Evolutionary conservation across 1,284 basidiomycete genomes (phyloP).

Genomic region (Leccinum ponderosum): DNA sequence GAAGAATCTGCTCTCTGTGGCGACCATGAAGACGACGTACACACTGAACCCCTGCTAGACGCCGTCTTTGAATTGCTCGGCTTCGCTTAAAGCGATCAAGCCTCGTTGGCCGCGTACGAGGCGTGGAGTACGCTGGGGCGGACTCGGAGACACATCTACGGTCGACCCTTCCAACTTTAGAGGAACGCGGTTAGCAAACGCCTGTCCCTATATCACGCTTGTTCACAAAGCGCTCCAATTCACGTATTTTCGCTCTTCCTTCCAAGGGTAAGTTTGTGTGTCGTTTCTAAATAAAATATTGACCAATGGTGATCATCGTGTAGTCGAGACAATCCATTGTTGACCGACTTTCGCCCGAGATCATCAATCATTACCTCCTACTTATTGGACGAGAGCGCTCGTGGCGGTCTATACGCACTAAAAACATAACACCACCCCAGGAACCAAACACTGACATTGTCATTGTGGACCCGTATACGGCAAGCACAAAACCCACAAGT

Average conservation of each 20-base stretch:
- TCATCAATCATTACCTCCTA: not conserved
- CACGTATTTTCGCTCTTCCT: slow-evolving; percentile 93
- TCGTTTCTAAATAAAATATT: not conserved
- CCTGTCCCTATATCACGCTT: slow-evolving; percentile 89
- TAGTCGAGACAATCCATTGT: not conserved
- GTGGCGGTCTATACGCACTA: not conserved
- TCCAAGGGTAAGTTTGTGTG: slow-evolving; percentile 40
- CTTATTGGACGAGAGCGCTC: not conserved
- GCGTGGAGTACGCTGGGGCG: slow-evolving; percentile 49
- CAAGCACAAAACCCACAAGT: not conserved
- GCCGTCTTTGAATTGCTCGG: slow-evolving; percentile 67
- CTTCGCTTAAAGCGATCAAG: slow-evolving; percentile 81
- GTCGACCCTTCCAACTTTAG: slow-evolving; percentile 81
- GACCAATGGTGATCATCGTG: not conserved
- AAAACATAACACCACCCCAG: not conserved
- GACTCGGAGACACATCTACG: slow-evolving; percentile 33
- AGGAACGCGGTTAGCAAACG: slow-evolving; percentile 71
- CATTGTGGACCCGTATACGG: too few relatives aligned
- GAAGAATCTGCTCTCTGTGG: not conserved
- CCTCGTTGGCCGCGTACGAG: slow-evolving; percentile 72
- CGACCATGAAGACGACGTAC: slow-evolving; percentile 28
- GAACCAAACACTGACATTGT: too few relatives aligned
- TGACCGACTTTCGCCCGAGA: not conserved
- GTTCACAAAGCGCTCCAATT: slow-evolving; percentile 68
- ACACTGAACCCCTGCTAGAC: slow-evolving; percentile 52